Base-by-base conservation (phyloP, 805 yeast species). In the Yarrowia phangngaensis region DNA sequence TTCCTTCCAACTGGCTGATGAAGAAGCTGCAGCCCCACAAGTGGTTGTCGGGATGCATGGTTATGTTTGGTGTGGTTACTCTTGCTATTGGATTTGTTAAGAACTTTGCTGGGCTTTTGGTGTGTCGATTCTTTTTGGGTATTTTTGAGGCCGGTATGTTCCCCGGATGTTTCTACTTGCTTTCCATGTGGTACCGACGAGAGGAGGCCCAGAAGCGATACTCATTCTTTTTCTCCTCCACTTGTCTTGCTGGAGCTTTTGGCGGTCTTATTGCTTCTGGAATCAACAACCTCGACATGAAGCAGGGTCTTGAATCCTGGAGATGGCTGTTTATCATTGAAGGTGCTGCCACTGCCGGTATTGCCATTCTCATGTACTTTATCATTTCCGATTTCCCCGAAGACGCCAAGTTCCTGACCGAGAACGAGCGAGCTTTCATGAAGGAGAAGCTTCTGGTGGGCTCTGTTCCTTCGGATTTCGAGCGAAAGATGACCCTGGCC, bases 201-300 rank as follows among this genome's bases (percentile, higher is more conserved):
- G 64, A 64, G n/a, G 89, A 82, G 63, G 75, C 86, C n/a, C 86
- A 81, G 65, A 74, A 79, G 60, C 67, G 90, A 41, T 81, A 79
- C 62, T 73, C 82, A 22, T 73, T 79, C 45, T 83, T 83, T 64
- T 82, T 83, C 66, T 70, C 82, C 27, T 78, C 82, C 35, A 80
- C 88, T 4, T 76, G 82, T 53, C 69, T 82, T 46, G 84, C 88
- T 2, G 88, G 89, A 58, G 88, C 83, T 17, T 82, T 84, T 55
- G 80, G 82, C 4, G 88, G 88, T 52, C 79, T 84, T 9, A 71
- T 82, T 54, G 87, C 88, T 4, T 79, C 73, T 54, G 53, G 76
- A 52, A 75, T 81, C 53, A 65, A 76, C 56, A 78, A 77, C 31
- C 67, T 82, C 57, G 70, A 78, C 55, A 66, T 68, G 45, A 61